phyloP scores from a whole-genome alignment of 177 flowering plant genomes.

The Telopea speciosissima region DNA sequence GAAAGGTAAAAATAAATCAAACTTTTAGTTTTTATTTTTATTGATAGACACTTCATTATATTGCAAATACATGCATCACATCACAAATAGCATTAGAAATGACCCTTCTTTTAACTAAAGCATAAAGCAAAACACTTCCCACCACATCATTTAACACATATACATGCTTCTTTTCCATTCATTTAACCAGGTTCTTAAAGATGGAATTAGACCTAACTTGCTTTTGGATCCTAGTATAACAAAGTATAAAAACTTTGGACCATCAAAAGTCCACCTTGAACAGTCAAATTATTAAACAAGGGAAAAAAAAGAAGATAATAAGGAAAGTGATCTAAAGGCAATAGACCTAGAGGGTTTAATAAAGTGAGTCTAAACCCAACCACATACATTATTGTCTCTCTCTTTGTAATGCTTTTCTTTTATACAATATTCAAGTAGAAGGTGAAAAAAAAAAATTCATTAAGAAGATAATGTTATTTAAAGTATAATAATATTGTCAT shows the following conservation, averaged over 20 bases:
- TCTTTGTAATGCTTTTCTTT: background rate
- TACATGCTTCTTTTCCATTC: slow-evolving; percentile 11
- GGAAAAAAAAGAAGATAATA: background rate
- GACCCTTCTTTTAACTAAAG: slow-evolving; percentile 5
- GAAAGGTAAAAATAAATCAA: background rate
- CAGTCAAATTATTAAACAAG: slow-evolving; percentile 15
- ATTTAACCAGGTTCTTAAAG: slow-evolving; percentile 18
- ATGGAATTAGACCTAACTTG: slow-evolving; percentile 20
- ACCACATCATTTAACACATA: slow-evolving; percentile 5
- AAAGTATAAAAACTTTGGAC: slow-evolving; percentile 12
- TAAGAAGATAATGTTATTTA: slow-evolving; percentile 10
- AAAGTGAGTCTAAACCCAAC: slow-evolving; percentile 13
- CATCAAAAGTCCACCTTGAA: slow-evolving; percentile 12
- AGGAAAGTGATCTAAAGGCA: background rate
- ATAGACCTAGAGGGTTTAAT: slow-evolving; percentile 12
- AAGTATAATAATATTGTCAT: slow-evolving; percentile 23
- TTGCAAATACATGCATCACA: slow-evolving; percentile 18
- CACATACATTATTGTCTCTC: background rate
- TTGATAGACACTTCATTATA: slow-evolving; percentile 8
- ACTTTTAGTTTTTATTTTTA: slow-evolving; percentile 4
- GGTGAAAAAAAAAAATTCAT: slow-evolving; percentile 4
- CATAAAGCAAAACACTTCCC: slow-evolving; percentile 12
- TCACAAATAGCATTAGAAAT: slow-evolving; percentile 9
- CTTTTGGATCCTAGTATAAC: slow-evolving; percentile 13
- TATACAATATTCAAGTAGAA: slow-evolving; percentile 13